Evolutionary conservation across 352 stramenopile genomes (phyloP), one percentile per base, ranked within the genome.

Genomic region (Phytopythium kandeliae): DNA sequence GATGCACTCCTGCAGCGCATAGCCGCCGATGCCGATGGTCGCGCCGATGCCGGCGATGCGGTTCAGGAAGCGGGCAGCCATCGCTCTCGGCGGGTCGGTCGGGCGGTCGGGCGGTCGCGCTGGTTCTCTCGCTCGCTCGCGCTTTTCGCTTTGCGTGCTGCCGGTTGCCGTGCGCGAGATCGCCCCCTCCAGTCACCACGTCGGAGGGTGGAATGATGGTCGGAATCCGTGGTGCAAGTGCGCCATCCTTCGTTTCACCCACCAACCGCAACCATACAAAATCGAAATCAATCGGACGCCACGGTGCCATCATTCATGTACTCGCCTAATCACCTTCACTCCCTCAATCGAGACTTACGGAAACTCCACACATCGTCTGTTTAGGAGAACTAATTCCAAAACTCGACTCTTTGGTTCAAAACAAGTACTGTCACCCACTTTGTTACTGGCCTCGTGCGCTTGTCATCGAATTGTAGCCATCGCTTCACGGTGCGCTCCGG

Each of bases 51-150:
- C 61, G 24, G 74, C 80, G 48, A 90, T 37, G 49, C 82, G 70
- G 72, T 93, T 91, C 42, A 93, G 64, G 55, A 91, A 86, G 58
- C 73, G 63, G 38, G 72, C 68, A 15, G 79, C 78, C 81, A 88
- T 92, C 31, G 64, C 71, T 48, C 47, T 54, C 47, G 22, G 28
- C 47, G 50, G 46, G 48, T 60, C 16, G 36, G n/a, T n/a, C n/a
- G 36, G 17, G 8, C 8, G 16, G 7, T 42, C 36, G 36, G 19
- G 15, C 13, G 35, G 35, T 38, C 19, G 19, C 34, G 34, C 12
- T 38, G 19, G 36, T 11, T 41, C 37, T n/a, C 37, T 44, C 37
- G 36, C n/a, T 41, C n/a, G 28, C 28, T 31, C 4, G 31, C 4
- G 31, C 31, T 35, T 35, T 13, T 16, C 31, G 31, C 40, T 46